phyloP scores from a whole-genome alignment of 2,329 filamentous ascomycete species.

The Leptographium wingfieldii region DNA sequence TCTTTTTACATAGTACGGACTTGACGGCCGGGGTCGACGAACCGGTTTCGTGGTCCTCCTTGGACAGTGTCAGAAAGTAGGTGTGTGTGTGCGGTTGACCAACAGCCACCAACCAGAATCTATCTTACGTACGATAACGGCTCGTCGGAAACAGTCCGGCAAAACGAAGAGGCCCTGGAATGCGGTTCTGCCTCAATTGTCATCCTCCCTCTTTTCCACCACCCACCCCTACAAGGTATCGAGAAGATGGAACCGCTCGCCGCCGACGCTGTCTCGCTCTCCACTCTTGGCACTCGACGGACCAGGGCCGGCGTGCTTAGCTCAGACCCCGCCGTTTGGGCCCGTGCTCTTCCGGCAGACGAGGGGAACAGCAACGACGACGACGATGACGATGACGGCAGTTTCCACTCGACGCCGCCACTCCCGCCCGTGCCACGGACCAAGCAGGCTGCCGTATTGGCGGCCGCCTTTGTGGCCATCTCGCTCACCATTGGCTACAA shows the following conservation, averaged over 20 bases:
- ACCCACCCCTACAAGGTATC: background rate
- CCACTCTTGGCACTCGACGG: background rate
- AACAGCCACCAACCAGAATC: too few species aligned
- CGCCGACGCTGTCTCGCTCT: background rate
- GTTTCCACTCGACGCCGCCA: constrained; percentile 5
- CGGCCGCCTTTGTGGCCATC: constrained; percentile 30
- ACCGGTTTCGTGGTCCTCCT: background rate
- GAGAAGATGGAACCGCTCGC: background rate
- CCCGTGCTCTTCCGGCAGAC: background rate
- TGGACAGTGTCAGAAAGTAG: too few species aligned
- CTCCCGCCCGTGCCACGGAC: constrained; percentile 23
- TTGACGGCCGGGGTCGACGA: background rate
- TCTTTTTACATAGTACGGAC: background rate
- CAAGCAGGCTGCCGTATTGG: constrained; percentile 29
- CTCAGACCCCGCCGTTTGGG: background rate
- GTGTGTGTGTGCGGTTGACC: too few species aligned
- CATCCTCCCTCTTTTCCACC: background rate
- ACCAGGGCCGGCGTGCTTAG: background rate
- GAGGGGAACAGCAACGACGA: background rate
- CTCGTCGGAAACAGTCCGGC: too few species aligned
- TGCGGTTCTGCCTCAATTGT: background rate
- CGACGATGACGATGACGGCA: constrained; percentile 12
- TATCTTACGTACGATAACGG: too few species aligned
- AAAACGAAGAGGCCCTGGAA: too few species aligned
- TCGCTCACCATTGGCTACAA: constrained; percentile 36